These are phyloP conservation scores for Trifolium repens DNA, from an alignment of 306 rosid species.

Conservation along the genomic window DNA sequence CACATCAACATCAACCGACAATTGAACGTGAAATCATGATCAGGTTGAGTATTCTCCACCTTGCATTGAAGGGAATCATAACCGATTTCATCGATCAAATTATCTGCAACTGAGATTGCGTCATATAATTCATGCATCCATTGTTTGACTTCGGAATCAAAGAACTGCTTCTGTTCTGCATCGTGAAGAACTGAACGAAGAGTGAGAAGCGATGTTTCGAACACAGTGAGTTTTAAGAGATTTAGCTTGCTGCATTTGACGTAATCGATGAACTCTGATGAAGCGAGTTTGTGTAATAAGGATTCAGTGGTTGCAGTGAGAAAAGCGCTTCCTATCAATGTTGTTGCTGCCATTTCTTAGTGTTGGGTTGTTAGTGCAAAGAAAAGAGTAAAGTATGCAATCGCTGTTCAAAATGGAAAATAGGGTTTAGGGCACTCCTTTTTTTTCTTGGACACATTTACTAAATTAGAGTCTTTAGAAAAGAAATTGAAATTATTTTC, in stretches of 20 bases:
- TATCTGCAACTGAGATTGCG: slow-evolving; percentile 7
- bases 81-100: slow-evolving; percentile 1
- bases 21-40: slow-evolving; percentile 18
- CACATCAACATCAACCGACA: slow-evolving; percentile 15
- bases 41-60: neutral
- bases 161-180: slow-evolving; percentile 4
- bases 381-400: no score
- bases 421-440: no score
- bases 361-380: no score
- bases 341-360: neutral
- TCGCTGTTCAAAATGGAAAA: no score
- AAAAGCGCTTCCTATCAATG: slow-evolving; percentile 19
- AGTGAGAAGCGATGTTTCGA: neutral
- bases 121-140: slow-evolving; percentile 29
- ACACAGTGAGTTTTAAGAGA: neutral
- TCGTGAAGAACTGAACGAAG: slow-evolving; percentile 4
- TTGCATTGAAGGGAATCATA: neutral
- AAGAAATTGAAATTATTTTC: no score
- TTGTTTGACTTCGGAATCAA: neutral
- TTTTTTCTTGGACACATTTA: no score
- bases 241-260: neutral
- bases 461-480: no score
- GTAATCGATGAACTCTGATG: slow-evolving; percentile 5
- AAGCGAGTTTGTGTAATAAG: neutral
- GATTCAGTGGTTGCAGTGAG: neutral